Evolutionary conservation across 768 basidiomycete genomes (phyloP).

Genomic region (Mycena latifolia): DNA sequence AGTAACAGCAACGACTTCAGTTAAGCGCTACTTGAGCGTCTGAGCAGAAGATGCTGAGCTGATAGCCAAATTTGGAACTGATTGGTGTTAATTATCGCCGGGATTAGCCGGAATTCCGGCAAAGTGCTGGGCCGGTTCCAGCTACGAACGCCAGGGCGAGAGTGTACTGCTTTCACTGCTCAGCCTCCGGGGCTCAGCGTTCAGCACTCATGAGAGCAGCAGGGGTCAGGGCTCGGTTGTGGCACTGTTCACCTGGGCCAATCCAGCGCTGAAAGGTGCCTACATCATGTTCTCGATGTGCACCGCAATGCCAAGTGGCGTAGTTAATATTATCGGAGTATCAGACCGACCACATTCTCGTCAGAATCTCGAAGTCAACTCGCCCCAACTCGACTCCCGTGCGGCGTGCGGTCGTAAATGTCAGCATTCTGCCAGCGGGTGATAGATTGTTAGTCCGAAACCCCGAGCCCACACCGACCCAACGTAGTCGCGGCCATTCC

Average conservation of each 20-base stretch:
- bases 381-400: not conserved
- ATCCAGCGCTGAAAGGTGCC: too few species aligned
- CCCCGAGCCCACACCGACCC: not conserved
- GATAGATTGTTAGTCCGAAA: too few species aligned
- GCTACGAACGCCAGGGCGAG: too few species aligned
- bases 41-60: not conserved
- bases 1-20: constrained; percentile 23
- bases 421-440: constrained; percentile 6
- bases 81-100: not conserved
- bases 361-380: too few species aligned
- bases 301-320: constrained; percentile 3
- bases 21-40: constrained; percentile 5
- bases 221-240: not conserved
- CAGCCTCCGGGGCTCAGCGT: not conserved
- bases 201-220: not conserved
- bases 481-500: not conserved
- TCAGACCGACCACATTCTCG: too few species aligned
- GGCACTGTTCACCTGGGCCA: too few species aligned
- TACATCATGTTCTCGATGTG: too few species aligned
- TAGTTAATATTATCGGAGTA: not conserved
- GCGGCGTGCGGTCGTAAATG: not conserved
- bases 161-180: too few species aligned
- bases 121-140: not conserved
- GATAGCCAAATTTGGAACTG: constrained; percentile 11
- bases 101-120: too few species aligned